Percentiles rank a stretch among this genome's conserved stretches.
Evolutionary conservation across 2,329 filamentous ascomycete genomes (phyloP).

Genomic region (Metarhizium robertsii): DNA sequence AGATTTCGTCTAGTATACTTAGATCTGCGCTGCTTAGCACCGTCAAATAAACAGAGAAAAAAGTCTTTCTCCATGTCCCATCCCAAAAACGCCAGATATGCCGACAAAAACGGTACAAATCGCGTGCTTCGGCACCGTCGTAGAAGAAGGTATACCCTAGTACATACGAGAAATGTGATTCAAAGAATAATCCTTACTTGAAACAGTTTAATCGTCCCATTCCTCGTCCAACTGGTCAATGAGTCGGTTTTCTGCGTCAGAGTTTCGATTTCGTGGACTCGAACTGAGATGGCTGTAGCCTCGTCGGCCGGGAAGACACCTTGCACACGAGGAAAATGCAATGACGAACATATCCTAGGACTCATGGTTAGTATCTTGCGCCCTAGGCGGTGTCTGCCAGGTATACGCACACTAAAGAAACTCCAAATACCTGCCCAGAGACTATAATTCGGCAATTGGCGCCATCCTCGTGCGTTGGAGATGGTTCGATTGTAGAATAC

Average conservation of each 20-base stretch:
- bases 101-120: neutral
- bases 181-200: neutral
- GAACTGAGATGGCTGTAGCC: constrained; percentile 59
- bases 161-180: neutral
- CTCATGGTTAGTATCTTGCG: constrained; percentile 7
- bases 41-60: neutral
- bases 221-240: constrained; percentile 97
- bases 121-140: neutral
- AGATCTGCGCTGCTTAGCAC: neutral
- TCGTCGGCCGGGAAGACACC: constrained; percentile 52
- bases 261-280: constrained; percentile 38
- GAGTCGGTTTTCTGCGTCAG: constrained; percentile 82
- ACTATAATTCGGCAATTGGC: constrained; percentile 87
- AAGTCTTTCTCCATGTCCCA: neutral
- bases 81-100: neutral
- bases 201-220: constrained; percentile 66
- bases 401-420: constrained; percentile 59
- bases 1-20: neutral
- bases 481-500: constrained; percentile 94
- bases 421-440: constrained; percentile 83
- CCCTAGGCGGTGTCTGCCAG: constrained; percentile 20
- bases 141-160: neutral
- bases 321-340: constrained; percentile 58
- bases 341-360: constrained; percentile 59
- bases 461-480: constrained; percentile 88